A percentile compares a stretch with the other conserved stretches of the same genome.
phyloP scores from a whole-genome alignment of 2,329 filamentous ascomycete genomes.

The Coniochaeta sp. region DNA sequence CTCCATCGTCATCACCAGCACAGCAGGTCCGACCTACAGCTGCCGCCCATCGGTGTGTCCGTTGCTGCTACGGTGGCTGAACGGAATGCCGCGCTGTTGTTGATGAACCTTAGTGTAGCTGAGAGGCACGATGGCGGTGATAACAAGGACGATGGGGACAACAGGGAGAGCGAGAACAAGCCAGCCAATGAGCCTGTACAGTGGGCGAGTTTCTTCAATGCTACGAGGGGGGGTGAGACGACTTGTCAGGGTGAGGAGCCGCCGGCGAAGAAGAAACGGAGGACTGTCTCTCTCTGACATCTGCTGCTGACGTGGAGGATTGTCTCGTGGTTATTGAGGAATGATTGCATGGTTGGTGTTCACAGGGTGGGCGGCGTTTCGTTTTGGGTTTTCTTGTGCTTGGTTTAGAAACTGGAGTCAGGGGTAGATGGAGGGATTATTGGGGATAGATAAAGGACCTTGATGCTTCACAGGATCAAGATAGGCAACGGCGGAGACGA shows the following conservation, averaged over 20 bases:
- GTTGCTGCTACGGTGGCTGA: conserved; percentile 17
- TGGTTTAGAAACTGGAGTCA: not conserved
- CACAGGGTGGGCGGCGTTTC: not conserved
- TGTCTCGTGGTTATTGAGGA: not conserved
- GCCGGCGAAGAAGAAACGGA: conserved; percentile 25
- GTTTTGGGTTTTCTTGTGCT: not conserved
- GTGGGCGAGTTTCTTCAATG: not conserved
- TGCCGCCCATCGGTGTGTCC: conserved; percentile 3
- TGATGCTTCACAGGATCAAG: not conserved
- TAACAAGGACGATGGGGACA: conserved; percentile 5
- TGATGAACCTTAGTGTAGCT: conserved; percentile 39
- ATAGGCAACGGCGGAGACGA: not conserved
- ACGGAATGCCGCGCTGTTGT: conserved; percentile 37
- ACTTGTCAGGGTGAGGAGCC: conserved; percentile 11
- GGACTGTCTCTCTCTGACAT: conserved; percentile 30
- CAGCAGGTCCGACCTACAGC: not conserved
- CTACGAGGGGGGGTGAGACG: conserved; percentile 17
- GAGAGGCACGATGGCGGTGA: conserved; percentile 17
- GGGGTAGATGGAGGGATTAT: not conserved
- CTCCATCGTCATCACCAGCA: not conserved
- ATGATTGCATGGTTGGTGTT: not conserved
- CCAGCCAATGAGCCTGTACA: not conserved
- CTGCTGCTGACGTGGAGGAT: not conserved
- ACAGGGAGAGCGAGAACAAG: conserved; percentile 6
- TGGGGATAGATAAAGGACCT: not conserved